Conservation (phyloP, 2,329 filamentous ascomycete species). For the Aspergillus sergii region DNA sequence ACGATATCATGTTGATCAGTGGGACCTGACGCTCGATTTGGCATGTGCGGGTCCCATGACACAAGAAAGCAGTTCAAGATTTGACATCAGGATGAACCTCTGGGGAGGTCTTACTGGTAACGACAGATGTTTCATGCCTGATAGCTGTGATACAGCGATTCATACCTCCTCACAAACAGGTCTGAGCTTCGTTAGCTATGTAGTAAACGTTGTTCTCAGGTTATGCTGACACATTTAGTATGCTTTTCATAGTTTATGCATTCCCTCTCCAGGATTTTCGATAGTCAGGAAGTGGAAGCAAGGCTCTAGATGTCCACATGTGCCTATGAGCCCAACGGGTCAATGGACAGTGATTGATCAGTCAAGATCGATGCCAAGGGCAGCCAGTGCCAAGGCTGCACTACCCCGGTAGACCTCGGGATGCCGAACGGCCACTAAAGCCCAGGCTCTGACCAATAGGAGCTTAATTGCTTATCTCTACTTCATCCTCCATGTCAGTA, state of each 20-base stretch:
- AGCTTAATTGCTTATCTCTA: constrained; percentile 28
- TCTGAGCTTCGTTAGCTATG: background rate
- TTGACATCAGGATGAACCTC: background rate
- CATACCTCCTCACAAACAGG: background rate
- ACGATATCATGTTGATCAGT: constrained; percentile 16
- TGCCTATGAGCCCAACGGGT: no score
- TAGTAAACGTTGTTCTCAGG: background rate
- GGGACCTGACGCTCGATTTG: constrained; percentile 10
- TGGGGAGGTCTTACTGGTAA: background rate
- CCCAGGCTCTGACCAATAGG: constrained; percentile 23
- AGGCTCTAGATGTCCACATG: background rate
- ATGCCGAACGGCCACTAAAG: constrained; percentile 19
- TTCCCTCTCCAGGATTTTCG: background rate
- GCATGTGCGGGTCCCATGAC: constrained; percentile 10
- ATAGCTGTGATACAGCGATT: background rate
- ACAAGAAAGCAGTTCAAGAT: background rate
- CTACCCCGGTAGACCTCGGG: constrained; percentile 17
- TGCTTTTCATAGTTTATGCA: background rate
- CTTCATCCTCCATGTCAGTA: background rate
- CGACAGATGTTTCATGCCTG: background rate
- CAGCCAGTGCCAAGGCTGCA: constrained; percentile 16
- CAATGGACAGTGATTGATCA: background rate
- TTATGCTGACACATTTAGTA: background rate
- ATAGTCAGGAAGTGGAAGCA: background rate
- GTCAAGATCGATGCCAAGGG: background rate